Evolutionary conservation across 1,284 basidiomycete species (phyloP).

Genomic region (Hemileia vastatrix): DNA sequence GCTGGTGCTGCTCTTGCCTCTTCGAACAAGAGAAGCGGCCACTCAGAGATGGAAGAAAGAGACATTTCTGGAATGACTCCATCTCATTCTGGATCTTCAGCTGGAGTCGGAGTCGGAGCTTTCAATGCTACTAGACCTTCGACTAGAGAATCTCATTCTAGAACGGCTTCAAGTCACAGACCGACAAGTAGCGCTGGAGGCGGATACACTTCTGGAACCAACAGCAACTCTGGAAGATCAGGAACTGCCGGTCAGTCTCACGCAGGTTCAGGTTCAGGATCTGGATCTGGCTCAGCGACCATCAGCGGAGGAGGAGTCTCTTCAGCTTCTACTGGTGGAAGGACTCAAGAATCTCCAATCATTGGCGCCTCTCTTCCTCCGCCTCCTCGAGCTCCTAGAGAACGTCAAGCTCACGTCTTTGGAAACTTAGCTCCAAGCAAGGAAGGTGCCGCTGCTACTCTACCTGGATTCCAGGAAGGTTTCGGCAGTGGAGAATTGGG

Average conservation of each 20-base stretch:
- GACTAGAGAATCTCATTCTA: background rate
- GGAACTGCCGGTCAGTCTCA: background rate
- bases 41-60: background rate
- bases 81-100: background rate
- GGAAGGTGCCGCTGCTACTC: constrained; percentile 1
- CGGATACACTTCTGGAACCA: background rate
- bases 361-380: constrained; percentile 27
- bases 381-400: constrained; percentile 26
- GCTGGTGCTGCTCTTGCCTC: background rate
- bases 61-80: background rate
- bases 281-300: constrained; percentile 4
- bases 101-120: background rate
- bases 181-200: background rate
- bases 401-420: background rate
- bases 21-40: background rate
- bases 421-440: constrained; percentile 15
- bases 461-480: constrained; percentile 12
- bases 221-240: background rate
- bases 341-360: background rate
- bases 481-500: constrained; percentile 25
- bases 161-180: background rate
- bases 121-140: background rate
- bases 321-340: background rate
- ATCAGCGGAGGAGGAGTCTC: background rate
- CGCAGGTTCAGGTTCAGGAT: background rate